A percentile compares a stretch with the other conserved stretches of the same genome.
Conservation (phyloP, 2,329 filamentous ascomycete species). For the Lachnellula subtilissima region DNA sequence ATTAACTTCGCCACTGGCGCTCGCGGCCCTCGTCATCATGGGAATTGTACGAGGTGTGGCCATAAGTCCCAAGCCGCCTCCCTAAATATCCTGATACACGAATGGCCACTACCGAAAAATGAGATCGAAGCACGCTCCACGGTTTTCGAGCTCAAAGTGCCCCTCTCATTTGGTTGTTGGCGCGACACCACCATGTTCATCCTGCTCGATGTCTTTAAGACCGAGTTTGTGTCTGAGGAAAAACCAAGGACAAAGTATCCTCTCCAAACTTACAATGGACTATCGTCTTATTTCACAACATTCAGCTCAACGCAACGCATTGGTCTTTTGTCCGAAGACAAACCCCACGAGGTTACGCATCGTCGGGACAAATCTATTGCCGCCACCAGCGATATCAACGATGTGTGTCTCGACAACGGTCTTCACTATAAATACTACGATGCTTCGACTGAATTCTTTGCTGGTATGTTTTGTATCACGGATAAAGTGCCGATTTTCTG, state of each 20-base stretch:
- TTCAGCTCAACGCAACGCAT: conserved; percentile 1
- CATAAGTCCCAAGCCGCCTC: conserved; percentile 28
- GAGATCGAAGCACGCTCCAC: conserved; percentile 35
- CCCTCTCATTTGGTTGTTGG: conserved; percentile 41
- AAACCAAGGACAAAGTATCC: not conserved
- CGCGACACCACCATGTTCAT: conserved; percentile 37
- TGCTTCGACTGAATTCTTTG: not conserved
- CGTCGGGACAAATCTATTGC: not conserved
- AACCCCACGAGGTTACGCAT: conserved; percentile 6
- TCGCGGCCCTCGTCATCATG: not conserved
- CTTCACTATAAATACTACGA: conserved; percentile 11
- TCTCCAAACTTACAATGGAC: not conserved
- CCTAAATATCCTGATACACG: conserved; percentile 44
- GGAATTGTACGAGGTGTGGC: conserved; percentile 35
- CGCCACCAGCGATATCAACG: not conserved
- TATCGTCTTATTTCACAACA: conserved; percentile 1
- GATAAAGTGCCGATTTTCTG: not conserved
- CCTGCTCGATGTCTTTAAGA: not conserved
- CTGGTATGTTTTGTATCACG: not conserved
- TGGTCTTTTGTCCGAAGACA: conserved; percentile 6
- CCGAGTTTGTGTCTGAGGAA: not conserved
- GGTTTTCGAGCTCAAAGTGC: conserved; percentile 47
- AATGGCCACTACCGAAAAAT: conserved; percentile 49
- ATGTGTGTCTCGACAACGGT: conserved; percentile 8
- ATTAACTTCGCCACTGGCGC: not conserved